Base-by-base conservation (phyloP, 2,329 filamentous ascomycete species). In the Blastomyces silverae region DNA sequence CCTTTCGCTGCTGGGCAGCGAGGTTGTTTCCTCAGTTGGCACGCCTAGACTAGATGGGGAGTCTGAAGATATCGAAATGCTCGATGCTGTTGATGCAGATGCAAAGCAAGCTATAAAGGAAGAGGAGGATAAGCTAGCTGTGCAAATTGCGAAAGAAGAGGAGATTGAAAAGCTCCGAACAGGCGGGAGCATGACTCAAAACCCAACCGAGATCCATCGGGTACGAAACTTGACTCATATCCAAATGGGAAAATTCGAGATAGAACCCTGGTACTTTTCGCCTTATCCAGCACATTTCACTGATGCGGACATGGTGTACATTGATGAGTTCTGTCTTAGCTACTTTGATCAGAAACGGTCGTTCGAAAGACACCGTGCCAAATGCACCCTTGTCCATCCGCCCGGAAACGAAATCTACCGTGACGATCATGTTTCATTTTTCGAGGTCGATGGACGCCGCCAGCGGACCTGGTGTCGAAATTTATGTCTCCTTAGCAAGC, bases 391-490 rank as follows among this genome's bases (percentile, higher is more conserved):
- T 44, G 86, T 91, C 64, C 94, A 99, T 71, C 94, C 94, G 0
- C 94, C 94, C 0, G 94, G 94, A 34, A 99, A 99, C 76, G 95
- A 99, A 76, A 96, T 99, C 67, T 99, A 99, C 76, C 89, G 94
- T 0, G 88, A 96, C 71, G 88, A 88, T 61, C 90, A 92, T 39
- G 87, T 96, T 61, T 96, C 92, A 0, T 94, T 99, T 73, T 99
- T 97, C 73, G 94, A 99, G 75, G 94, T 99, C 5, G 94, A 99
- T 70, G 94, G 94, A 8, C 89, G 94, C 60, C 96, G 96, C 72
- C 96, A 99, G 71, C 91, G 94, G 0, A 91, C 96, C n/a, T 99
- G 97, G 79, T 99, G 94, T 74, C 94, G 97, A 72, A 99, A 99
- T 71, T 85, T 99, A 42, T 99, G 94, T 77, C 85, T 99, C 17